Evolutionary conservation across 2,329 filamentous ascomycete genomes (phyloP).

Genomic region (Lasiodiplodia hormozganensis): DNA sequence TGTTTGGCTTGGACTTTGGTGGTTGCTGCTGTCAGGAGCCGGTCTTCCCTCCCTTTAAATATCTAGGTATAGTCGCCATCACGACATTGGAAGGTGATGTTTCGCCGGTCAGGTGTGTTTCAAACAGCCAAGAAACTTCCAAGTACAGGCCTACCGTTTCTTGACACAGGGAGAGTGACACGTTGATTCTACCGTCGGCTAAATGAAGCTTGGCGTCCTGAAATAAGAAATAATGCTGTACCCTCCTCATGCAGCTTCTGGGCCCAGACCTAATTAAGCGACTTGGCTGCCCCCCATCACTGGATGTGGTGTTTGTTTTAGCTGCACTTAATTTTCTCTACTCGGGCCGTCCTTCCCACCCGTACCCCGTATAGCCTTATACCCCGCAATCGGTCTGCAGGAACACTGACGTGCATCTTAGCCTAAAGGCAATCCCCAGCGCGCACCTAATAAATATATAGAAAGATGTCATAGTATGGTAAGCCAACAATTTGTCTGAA

Average conservation of each 20-base stretch:
- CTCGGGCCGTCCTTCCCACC: not conserved
- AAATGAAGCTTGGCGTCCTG: conserved; percentile 14
- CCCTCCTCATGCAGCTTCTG: not conserved
- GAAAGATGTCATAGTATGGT: not conserved
- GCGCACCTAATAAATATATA: not conserved
- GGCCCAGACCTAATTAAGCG: not conserved
- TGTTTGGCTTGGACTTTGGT: not conserved
- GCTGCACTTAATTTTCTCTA: not conserved
- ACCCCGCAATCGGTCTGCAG: not conserved
- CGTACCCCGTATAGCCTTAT: not conserved
- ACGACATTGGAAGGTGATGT: not conserved
- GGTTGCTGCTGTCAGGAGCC: not conserved
- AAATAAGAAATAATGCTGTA: not conserved
- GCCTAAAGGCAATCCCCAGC: not conserved
- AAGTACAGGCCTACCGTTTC: not conserved
- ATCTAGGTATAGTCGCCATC: not conserved
- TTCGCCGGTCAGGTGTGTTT: conserved; percentile 1
- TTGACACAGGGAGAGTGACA: not conserved
- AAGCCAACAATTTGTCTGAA: not conserved
- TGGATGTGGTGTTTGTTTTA: not conserved
- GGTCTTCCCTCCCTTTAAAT: not conserved
- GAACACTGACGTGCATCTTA: not conserved
- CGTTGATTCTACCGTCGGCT: conserved; percentile 14
- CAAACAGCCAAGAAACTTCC: conserved; percentile 2
- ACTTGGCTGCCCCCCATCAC: not conserved